These are phyloP conservation scores for Apophysomyces ossiformis DNA, from an alignment of 371 early-diverging fungal species.

Conservation along the genomic window DNA sequence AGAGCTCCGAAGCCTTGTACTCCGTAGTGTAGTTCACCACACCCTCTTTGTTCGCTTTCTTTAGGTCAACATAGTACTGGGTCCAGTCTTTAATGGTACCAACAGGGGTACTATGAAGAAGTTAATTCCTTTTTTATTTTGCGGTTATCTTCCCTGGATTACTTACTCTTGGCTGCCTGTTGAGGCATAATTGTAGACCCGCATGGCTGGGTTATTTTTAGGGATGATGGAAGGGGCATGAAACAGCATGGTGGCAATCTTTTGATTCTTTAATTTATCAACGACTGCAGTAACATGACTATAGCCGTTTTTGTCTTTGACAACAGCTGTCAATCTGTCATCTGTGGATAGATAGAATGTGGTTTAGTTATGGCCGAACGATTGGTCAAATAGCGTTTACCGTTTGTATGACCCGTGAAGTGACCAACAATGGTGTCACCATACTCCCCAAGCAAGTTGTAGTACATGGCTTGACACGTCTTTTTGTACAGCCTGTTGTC, in stretches of 20 bases:
- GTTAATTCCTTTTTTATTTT: neutral
- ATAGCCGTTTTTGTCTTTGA: neutral
- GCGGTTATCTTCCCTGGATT: neutral
- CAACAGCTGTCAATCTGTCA: constrained; percentile 14
- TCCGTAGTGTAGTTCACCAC: constrained; percentile 42
- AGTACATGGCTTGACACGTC: constrained; percentile 41
- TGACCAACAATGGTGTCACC: constrained; percentile 46
- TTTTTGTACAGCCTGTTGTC: constrained; percentile 24
- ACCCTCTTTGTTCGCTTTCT: constrained; percentile 37
- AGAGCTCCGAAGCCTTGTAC: constrained; percentile 49
- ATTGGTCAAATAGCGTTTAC: constrained; percentile 14
- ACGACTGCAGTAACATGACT: neutral
- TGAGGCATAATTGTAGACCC: constrained; percentile 53
- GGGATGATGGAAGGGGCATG: constrained; percentile 61
- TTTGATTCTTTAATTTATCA: neutral
- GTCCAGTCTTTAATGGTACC: constrained; percentile 50
- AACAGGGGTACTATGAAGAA: neutral
- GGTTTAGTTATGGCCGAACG: neutral
- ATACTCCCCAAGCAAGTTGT: constrained; percentile 49
- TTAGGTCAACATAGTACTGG: constrained; percentile 61
- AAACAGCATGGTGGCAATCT: constrained; percentile 30
- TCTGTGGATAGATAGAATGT: constrained; percentile 9
- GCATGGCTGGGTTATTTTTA: constrained; percentile 54
- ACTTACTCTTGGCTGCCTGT: constrained; percentile 12
- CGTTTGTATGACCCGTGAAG: constrained; percentile 60